Conservation (phyloP, 257 asterid species). For the Asclepias syriaca region DNA sequence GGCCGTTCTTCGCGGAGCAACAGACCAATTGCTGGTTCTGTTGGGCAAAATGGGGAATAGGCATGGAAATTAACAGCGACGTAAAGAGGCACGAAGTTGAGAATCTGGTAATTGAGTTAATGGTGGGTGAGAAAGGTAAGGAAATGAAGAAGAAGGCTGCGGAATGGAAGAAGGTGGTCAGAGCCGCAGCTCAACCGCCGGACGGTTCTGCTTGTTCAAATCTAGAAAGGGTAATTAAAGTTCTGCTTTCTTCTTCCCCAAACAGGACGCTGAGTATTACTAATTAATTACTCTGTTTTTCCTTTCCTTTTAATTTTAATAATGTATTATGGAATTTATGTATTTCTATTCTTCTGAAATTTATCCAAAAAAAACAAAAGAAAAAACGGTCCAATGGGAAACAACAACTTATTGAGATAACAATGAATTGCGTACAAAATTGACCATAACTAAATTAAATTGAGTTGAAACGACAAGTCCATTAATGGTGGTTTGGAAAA, state of each 20-base stretch:
- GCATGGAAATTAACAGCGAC: slow-evolving; percentile 25
- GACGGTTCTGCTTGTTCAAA: slow-evolving; percentile 18
- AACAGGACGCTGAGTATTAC: neutral
- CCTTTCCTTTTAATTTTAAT: too few relatives aligned
- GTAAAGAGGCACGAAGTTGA: slow-evolving; percentile 27
- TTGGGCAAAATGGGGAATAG: slow-evolving; percentile 19
- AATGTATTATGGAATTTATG: too few relatives aligned
- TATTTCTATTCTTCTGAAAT: too few relatives aligned
- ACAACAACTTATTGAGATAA: too few relatives aligned
- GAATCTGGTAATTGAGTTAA: slow-evolving; percentile 11
- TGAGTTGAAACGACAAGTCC: too few relatives aligned
- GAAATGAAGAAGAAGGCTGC: slow-evolving; percentile 20
- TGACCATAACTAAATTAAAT: too few relatives aligned
- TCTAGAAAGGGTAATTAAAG: slow-evolving; percentile 21
- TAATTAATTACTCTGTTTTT: too few relatives aligned
- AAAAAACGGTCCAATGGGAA: too few relatives aligned
- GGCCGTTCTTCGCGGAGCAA: neutral
- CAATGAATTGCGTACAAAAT: too few relatives aligned
- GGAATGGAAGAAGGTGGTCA: slow-evolving; percentile 23
- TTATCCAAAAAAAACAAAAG: too few relatives aligned
- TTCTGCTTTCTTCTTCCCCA: neutral
- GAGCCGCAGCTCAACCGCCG: slow-evolving; percentile 6
- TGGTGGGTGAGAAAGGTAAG: slow-evolving; percentile 13
- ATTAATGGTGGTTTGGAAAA: too few relatives aligned
- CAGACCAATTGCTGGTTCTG: slow-evolving; percentile 25